Percentiles rank a stretch among this genome's conserved stretches.
These are phyloP conservation scores for Penicillium bialowiezense DNA, from an alignment of 495 filamentous ascomycete genomes.

Conservation along the genomic window DNA sequence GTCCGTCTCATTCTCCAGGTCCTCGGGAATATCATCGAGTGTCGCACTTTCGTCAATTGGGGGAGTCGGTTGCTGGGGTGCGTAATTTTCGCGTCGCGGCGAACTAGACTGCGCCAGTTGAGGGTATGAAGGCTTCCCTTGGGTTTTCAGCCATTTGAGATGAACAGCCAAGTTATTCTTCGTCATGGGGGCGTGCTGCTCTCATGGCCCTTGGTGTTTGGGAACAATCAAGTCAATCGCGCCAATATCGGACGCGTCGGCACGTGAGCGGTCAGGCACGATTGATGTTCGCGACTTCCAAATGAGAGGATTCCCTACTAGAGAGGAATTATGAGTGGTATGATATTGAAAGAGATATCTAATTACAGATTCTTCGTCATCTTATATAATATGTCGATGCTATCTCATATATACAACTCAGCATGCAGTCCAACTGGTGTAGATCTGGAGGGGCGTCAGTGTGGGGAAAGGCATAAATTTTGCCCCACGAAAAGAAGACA, in stretches of 20 bases:
- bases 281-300: constrained; percentile 1
- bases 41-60: constrained; percentile 19
- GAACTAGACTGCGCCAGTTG: constrained; percentile 28
- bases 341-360: too few species aligned
- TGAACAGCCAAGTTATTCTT: constrained; percentile 48
- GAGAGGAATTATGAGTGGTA: too few species aligned
- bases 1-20: constrained; percentile 28
- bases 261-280: constrained; percentile 29
- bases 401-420: too few species aligned
- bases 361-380: too few species aligned
- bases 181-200: constrained; percentile 46
- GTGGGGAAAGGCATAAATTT: constrained; percentile 30
- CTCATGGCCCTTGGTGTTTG: constrained; percentile 28
- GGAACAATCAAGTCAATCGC: constrained; percentile 13
- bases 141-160: constrained; percentile 49
- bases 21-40: constrained; percentile 22
- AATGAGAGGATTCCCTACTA: too few species aligned
- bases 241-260: constrained; percentile 23
- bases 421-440: background rate
- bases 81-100: constrained; percentile 15
- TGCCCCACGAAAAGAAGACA: constrained; percentile 22
- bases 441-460: constrained; percentile 6
- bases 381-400: too few species aligned
- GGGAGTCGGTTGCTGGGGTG: constrained; percentile 13
- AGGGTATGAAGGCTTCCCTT: constrained; percentile 35